Evolutionary conservation across 2,329 filamentous ascomycete genomes (phyloP).

Genomic region (Mollisiaceae sp.): DNA sequence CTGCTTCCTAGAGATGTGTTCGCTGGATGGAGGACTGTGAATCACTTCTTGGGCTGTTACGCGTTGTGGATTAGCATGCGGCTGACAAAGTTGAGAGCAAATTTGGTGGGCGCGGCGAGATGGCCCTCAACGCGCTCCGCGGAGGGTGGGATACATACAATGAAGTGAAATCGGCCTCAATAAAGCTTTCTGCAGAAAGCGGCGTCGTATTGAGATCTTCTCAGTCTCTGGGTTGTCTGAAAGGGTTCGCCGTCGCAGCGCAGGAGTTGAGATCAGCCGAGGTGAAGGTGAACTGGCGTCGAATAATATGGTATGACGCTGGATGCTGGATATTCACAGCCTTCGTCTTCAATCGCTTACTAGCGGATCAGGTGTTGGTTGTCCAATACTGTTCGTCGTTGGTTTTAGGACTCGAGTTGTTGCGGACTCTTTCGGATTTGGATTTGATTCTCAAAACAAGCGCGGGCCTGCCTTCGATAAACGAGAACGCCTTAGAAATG

Average conservation of each 20-base stretch:
- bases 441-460: conserved; percentile 28
- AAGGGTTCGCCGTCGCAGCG: conserved; percentile 9
- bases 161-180: conserved; percentile 43
- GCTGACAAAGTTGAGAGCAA: conserved; percentile 27
- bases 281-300: conserved; percentile 13
- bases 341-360: conserved; percentile 20
- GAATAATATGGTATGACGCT: neutral
- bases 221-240: no score
- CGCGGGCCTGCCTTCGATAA: conserved; percentile 24
- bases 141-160: conserved; percentile 35
- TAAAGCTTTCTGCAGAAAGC: conserved; percentile 41
- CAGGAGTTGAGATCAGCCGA: conserved; percentile 10
- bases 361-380: conserved; percentile 18
- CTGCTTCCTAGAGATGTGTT: conserved; percentile 29
- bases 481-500: conserved; percentile 27
- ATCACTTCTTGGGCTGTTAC: conserved; percentile 40
- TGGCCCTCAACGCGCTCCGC: conserved; percentile 17
- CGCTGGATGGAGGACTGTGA: conserved; percentile 42
- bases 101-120: conserved; percentile 29
- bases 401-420: conserved; percentile 21
- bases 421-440: conserved; percentile 29
- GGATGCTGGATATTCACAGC: conserved; percentile 16
- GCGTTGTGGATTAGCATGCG: conserved; percentile 33
- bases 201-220: conserved; percentile 20
- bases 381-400: conserved; percentile 13